Conservation (phyloP, 2,329 filamentous ascomycete species). For the Grosmannia penicillata region DNA sequence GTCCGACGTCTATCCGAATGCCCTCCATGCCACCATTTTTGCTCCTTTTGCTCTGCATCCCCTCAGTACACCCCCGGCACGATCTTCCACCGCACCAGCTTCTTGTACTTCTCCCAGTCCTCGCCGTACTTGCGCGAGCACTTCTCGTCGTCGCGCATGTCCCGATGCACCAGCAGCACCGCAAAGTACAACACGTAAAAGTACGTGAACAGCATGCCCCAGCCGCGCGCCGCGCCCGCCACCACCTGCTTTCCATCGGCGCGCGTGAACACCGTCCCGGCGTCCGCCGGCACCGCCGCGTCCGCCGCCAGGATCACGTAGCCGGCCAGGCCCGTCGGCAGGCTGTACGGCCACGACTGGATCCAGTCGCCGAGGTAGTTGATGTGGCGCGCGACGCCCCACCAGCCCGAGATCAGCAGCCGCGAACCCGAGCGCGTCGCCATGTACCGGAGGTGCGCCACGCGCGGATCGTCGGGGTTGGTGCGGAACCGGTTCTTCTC, state of each 20-base stretch:
- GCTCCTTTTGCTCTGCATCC: neutral
- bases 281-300: conserved; percentile 31
- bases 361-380: conserved; percentile 95
- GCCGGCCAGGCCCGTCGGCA: conserved; percentile 74
- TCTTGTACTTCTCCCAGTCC: conserved; percentile 83
- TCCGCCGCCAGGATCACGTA: conserved; percentile 54
- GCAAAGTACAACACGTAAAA: conserved; percentile 93
- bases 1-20: too few relatives aligned
- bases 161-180: conserved; percentile 71
- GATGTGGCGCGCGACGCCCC: conserved; percentile 82
- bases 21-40: too few relatives aligned
- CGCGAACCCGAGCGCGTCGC: conserved; percentile 70
- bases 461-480: conserved; percentile 63
- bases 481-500: conserved; percentile 92
- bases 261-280: conserved; percentile 33
- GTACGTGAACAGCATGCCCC: conserved; percentile 80
- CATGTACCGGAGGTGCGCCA: conserved; percentile 73
- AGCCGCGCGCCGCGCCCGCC: conserved; percentile 60
- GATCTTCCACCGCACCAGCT: conserved; percentile 67
- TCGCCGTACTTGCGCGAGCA: conserved; percentile 81
- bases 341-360: conserved; percentile 78
- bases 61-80: conserved; percentile 67
- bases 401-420: conserved; percentile 79
- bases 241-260: conserved; percentile 49
- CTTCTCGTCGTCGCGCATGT: conserved; percentile 79